Base-by-base conservation (phyloP, 1,139 yeast species). In the Arxiozyma bovina region DNA sequence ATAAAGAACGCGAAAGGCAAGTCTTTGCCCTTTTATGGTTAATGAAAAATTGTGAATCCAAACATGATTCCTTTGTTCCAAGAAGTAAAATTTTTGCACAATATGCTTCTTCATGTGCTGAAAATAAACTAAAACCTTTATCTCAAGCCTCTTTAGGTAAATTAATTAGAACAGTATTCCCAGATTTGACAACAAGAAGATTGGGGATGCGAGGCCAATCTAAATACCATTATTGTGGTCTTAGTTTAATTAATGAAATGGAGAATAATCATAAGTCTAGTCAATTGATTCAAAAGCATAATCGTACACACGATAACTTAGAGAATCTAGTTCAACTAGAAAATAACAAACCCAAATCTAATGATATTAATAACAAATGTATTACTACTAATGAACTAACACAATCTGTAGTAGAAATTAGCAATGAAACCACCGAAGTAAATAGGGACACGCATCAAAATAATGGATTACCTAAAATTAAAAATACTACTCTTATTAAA, bases 81-180 rank as follows among this genome's bases (percentile, higher is more conserved):
- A 74, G 98, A 55, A 87, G 87, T 63, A 74, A 89, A 53, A 82
- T 90, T 25, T 90, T 87, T 69, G 89, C 95, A 17, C 78, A 87
- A 53, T 91, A 90, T 66, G 90, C 82, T 20, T 81, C 81, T 23
- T 66, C 83, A 11, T 90, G 96, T 69, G 83, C 88, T 15, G 82
- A 81, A 50, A 76, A 79, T 65, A 77, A 77, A 17, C 67, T 89
- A 48, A 78, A 80, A 55, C 96, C 96, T 1, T 71, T 90, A 54
- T 83, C 89, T 30, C 95, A 95, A 18, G 96, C 96, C 0, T 83
- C 91, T 15, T 83, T 90, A 68, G 97, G 97, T 20, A 88, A 88
- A 65, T 74, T 90, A 49, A 91, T 90, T 15, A 78, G 87, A 58
- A 75, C 85, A 9, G 73, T 85, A 17, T 89, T 81, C 64, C 96